These are phyloP conservation scores for Carex scoparia DNA, from an alignment of 176 grass and related monocot genomes.

Conservation along the genomic window DNA sequence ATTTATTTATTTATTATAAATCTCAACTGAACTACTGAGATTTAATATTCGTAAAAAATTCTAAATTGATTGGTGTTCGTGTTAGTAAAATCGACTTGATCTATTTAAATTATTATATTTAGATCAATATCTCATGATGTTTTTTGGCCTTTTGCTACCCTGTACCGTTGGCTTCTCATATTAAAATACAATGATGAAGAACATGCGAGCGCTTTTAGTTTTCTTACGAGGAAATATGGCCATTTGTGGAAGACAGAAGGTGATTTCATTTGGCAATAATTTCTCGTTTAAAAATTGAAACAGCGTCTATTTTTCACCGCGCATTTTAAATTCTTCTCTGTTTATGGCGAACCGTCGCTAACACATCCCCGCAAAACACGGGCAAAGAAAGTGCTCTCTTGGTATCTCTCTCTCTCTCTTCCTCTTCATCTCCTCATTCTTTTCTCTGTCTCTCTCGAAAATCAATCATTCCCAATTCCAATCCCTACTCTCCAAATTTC, in stretches of 20 bases:
- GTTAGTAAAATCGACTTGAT: too few relatives aligned
- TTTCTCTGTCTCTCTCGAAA: conserved; percentile 15
- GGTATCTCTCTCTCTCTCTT: background rate
- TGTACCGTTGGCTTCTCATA: too few relatives aligned
- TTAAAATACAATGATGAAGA: too few relatives aligned
- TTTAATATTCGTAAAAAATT: too few relatives aligned
- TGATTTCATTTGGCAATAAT: background rate
- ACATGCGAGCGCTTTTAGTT: too few relatives aligned
- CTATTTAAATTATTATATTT: too few relatives aligned
- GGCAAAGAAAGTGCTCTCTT: conserved; percentile 31
- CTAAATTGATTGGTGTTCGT: too few relatives aligned
- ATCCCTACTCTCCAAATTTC: background rate
- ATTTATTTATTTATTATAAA: too few relatives aligned
- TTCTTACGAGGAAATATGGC: too few relatives aligned
- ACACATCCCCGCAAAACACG: background rate
- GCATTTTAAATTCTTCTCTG: conserved; percentile 10
- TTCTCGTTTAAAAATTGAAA: background rate
- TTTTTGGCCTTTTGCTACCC: too few relatives aligned
- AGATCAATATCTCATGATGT: too few relatives aligned
- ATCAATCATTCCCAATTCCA: conserved; percentile 1
- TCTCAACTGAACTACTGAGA: too few relatives aligned
- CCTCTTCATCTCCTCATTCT: conserved; percentile 22
- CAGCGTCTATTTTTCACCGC: conserved; percentile 17
- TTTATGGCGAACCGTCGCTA: conserved; percentile 10
- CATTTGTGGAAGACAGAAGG: background rate